Evolutionary conservation across 1,284 basidiomycete species (phyloP), one percentile per base, ranked within the genome.

Genomic region (Leccinum insolens): DNA sequence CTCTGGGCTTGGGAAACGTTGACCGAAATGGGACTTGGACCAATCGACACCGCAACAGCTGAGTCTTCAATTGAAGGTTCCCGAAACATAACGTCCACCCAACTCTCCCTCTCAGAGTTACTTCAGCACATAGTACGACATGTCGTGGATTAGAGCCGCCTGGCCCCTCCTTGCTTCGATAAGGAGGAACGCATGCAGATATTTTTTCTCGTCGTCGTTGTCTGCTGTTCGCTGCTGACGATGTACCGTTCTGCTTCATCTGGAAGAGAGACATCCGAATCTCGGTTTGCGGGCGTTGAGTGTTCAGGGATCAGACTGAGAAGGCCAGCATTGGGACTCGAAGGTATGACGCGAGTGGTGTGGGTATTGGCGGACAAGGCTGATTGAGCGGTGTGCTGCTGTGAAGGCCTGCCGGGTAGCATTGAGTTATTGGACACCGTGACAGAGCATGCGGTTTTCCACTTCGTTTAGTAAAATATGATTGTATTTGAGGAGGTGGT

Each of bases 81-180:
- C 92, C 15, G 88, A 85, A 69, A 92, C 90, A 76, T 93, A 95
- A 59, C 92, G 88, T 96, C 92, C 44, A 99, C 96, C 97, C 97
- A 99, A 67, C 85, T 87, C 77, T 99, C 97, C 52, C 97, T 87
- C 76, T 98, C 95, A 61, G 85, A 28, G 25, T 28, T 28, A 28
- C 25, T 28, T 28, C 25, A 28, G 25, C 25, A 28, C 25, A 28
- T 28, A 28, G 25, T 6, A 31, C 31, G 31, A 31, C 31, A 31
- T 31, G 31, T 31, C 28, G 31, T 31, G 31, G 7, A 31, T 31
- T 31, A 31, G 31, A 8, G 31, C 31, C 31, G 60, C 86, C 87
- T 14, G 90, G 90, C 2, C 86, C 31, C 28, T 31, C 28, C 28
- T 31, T 31, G 28, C 28, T 31, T 31, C 28, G 28, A 31, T 31